These are phyloP conservation scores for Aspergillus mulundensis DNA, from an alignment of 495 filamentous ascomycete genomes.

Conservation along the genomic window DNA sequence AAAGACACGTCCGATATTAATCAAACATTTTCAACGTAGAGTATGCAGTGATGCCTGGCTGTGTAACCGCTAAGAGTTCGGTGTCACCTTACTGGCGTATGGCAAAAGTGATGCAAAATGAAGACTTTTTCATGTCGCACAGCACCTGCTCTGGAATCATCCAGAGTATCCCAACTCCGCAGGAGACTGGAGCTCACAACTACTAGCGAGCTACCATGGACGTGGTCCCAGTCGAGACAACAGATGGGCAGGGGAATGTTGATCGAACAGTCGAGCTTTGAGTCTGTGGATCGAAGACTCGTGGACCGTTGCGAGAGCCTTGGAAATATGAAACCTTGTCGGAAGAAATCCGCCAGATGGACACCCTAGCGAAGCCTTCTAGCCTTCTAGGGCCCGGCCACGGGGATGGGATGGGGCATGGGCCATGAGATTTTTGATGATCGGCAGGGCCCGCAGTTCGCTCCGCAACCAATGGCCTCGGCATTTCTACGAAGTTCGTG, in stretches of 20 bases:
- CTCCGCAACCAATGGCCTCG: neutral
- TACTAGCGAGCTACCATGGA: neutral
- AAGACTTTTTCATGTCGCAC: neutral
- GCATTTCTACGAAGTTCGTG: neutral
- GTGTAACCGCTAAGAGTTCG: neutral
- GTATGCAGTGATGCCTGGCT: slow-evolving; percentile 4
- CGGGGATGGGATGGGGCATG: neutral
- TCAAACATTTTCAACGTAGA: neutral
- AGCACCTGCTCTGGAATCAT: neutral
- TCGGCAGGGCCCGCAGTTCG: neutral
- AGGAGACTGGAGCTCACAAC: no score
- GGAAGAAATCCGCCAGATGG: neutral
- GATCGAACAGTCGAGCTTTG: neutral
- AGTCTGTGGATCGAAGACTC: neutral
- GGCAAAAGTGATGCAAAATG: neutral
- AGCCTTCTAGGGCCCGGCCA: neutral
- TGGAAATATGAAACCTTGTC: neutral
- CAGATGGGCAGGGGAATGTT: neutral
- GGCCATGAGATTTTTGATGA: neutral
- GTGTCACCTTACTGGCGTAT: neutral
- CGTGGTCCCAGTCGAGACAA: neutral
- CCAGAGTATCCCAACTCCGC: neutral
- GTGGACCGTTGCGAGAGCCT: neutral
- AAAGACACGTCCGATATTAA: neutral
- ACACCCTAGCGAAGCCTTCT: neutral